Evolutionary conservation across 192 early-diverging fungal genomes (phyloP).

Genomic region (Mortierella antarctica): DNA sequence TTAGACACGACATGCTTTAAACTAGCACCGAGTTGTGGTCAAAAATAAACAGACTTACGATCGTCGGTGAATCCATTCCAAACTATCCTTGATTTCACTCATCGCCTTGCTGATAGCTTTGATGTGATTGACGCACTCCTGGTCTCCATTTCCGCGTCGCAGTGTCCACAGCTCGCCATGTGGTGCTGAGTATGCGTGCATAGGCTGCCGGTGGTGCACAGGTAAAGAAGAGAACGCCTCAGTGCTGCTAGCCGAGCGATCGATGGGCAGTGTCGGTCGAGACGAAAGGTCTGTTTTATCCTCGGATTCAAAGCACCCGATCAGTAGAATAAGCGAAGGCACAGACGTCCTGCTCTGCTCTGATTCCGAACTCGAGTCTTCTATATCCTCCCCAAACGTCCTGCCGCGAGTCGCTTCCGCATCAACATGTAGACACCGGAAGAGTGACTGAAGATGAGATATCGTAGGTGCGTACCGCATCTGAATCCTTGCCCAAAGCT

Average conservation of each 20-base stretch:
- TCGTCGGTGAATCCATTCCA: slow-evolving; percentile 25
- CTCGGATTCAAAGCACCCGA: too few species aligned
- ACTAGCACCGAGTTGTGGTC: neutral
- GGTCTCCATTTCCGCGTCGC: neutral
- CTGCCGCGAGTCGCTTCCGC: slow-evolving; percentile 12
- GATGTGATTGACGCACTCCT: slow-evolving; percentile 11
- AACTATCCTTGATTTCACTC: slow-evolving; percentile 36
- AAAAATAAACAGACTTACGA: slow-evolving; percentile 15
- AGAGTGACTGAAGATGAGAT: slow-evolving; percentile 23
- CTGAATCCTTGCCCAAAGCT: slow-evolving; percentile 39
- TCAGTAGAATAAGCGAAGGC: too few species aligned
- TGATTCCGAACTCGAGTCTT: too few species aligned
- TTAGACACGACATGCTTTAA: neutral
- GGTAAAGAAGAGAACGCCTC: too few species aligned
- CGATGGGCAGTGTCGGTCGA: too few species aligned
- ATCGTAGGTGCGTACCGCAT: slow-evolving; percentile 41
- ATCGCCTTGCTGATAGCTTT: slow-evolving; percentile 9
- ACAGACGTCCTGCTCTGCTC: too few species aligned
- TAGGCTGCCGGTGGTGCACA: too few species aligned
- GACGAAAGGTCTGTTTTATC: too few species aligned
- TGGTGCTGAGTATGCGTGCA: too few species aligned
- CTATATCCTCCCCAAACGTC: slow-evolving; percentile 22
- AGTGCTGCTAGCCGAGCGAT: too few species aligned
- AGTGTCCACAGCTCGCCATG: too few species aligned
- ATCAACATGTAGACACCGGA: slow-evolving; percentile 30